phyloP scores from a whole-genome alignment of 305 asterid genomes.

The Fraxinus platypoda region DNA sequence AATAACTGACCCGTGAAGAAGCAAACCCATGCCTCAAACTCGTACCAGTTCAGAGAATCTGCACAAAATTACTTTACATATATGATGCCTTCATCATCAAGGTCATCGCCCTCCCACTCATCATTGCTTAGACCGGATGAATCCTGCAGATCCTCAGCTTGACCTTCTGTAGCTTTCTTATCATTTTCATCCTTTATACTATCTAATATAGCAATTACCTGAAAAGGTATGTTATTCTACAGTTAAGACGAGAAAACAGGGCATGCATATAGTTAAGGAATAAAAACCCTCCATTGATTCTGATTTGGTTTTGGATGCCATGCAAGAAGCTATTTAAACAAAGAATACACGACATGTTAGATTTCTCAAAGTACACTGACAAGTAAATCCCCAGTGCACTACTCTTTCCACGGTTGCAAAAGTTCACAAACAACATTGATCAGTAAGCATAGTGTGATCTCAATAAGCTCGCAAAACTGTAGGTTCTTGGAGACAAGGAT shows the following conservation, averaged over 20 bases:
- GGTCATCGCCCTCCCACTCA: conserved; percentile 63
- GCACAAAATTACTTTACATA: conserved; percentile 61
- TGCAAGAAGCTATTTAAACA: neutral
- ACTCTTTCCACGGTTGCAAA: neutral
- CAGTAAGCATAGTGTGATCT: neutral
- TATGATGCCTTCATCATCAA: conserved; percentile 79
- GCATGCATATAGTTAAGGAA: neutral
- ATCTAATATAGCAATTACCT: conserved; percentile 93
- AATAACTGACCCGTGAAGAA: conserved; percentile 32
- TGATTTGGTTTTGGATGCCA: neutral
- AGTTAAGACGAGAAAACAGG: neutral
- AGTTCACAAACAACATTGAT: neutral
- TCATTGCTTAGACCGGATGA: conserved; percentile 41
- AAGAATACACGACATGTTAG: neutral
- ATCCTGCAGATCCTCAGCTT: conserved; percentile 32
- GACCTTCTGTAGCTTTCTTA: conserved; percentile 28
- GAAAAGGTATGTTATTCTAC: conserved; percentile 15
- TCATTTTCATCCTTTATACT: conserved; percentile 69
- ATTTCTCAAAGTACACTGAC: neutral
- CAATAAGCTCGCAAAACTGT: neutral
- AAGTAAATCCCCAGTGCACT: neutral
- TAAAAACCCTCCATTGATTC: neutral
- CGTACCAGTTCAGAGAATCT: neutral
- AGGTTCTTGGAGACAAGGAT: neutral
- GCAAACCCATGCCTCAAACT: conserved; percentile 22